Evolutionary conservation across 179 eudicot species (phyloP), one percentile per base, ranked within the genome.

Genomic region (Actinidia arguta): DNA sequence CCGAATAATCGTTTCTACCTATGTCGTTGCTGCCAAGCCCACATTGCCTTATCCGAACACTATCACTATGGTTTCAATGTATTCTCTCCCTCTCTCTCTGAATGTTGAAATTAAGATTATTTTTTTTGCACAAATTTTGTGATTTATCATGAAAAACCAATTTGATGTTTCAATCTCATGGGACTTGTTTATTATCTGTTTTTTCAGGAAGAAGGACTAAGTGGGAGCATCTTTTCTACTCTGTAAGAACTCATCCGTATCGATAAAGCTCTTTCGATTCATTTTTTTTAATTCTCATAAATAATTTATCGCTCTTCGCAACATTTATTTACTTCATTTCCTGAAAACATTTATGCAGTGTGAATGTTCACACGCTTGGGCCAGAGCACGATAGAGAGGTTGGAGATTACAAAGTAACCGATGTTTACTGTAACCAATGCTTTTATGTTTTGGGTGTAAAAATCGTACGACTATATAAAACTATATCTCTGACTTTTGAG

Each of bases 21-120:
- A 31, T 63, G 68, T 12, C 36, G 36, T 24, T 6, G 12, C 22
- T 63, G 68, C 68, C 68, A 63, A 25, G 10, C 68, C 13, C 68
- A 63, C 68, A 63, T 63, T 10, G 68, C 68, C 36, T 22, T 22
- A 63, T 22, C 68, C 11, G 13, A 63, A 6, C 36, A 63, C 2
- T 63, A 22, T 22, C 36, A 22, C 4, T 25, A 63, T 10, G 8
- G 10, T 11, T 22, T 63, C 36, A 22, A 10, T 7, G 68, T 63
- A 63, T 22, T 22, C 68, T 63, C 68, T 63, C 68, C 25, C 68
- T 24, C 68, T 63, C 68, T 25, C 68, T 63, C 68, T 63, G n/a
- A n/a, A n/a, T n/a, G n/a, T n/a, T n/a, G n/a, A n/a, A n/a, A n/a
- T n/a, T n/a, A n/a, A n/a, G n/a, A n/a, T n/a, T n/a, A n/a, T n/a